Percentiles rank a stretch among this genome's conserved stretches.
phyloP scores from a whole-genome alignment of 2,329 filamentous ascomycete species.

The Curvularia lunata region DNA sequence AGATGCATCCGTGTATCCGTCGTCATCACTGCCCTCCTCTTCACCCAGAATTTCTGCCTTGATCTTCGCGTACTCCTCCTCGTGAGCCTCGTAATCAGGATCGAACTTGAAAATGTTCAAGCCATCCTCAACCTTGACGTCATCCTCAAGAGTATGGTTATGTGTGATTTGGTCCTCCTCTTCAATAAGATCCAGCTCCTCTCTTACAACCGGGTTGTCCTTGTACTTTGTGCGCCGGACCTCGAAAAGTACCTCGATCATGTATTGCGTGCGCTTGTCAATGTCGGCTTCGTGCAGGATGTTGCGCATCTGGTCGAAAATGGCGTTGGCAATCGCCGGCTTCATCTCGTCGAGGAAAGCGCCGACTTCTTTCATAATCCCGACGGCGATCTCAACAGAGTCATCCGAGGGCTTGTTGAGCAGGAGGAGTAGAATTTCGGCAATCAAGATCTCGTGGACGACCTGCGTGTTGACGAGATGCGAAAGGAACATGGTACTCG shows the following conservation, averaged over 20 bases:
- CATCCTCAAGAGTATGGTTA: slow-evolving; percentile 74
- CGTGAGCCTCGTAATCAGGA: slow-evolving; percentile 85
- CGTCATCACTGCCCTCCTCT: slow-evolving; percentile 70
- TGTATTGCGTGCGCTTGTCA: slow-evolving; percentile 98
- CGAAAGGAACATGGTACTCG: slow-evolving; percentile 91
- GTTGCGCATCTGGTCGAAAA: slow-evolving; percentile 94
- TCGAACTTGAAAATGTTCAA: slow-evolving; percentile 98
- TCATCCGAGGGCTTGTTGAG: slow-evolving; percentile 96
- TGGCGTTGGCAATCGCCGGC: slow-evolving; percentile 80
- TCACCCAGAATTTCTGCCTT: slow-evolving; percentile 95
- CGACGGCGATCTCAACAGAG: slow-evolving; percentile 96
- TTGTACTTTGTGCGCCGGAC: slow-evolving; percentile 96
- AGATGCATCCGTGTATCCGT: slow-evolving; percentile 68
- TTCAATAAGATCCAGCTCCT: slow-evolving; percentile 93
- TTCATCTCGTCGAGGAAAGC: slow-evolving; percentile 97
- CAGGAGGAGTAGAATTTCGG: slow-evolving; percentile 89
- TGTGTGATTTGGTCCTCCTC: slow-evolving; percentile 99
- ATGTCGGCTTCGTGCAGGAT: slow-evolving; percentile 97
- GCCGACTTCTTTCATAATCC: slow-evolving; percentile 89
- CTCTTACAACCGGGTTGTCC: slow-evolving; percentile 86
- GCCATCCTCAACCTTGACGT: slow-evolving; percentile 80
- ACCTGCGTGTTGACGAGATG: slow-evolving; percentile 97
- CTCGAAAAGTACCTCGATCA: slow-evolving; percentile 98
- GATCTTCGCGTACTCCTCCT: slow-evolving; percentile 85
- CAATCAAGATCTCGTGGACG: slow-evolving; percentile 88